Conservation (phyloP, 305 asterid genomes). For the Fraxinus platypoda region DNA sequence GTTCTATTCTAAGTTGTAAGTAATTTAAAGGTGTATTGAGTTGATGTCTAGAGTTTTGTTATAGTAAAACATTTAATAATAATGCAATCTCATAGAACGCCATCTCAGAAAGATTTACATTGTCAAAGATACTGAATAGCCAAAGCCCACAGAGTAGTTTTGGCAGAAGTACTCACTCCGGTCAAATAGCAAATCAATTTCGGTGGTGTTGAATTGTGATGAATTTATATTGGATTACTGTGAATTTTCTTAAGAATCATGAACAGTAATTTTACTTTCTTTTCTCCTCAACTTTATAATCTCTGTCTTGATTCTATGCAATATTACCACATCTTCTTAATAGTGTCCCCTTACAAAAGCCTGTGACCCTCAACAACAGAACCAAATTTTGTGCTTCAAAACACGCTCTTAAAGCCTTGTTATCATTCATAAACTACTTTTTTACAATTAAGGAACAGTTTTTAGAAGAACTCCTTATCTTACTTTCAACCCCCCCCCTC, state of each 20-base stretch:
- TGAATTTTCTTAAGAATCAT: background rate
- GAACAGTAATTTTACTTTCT: background rate
- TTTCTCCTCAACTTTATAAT: background rate
- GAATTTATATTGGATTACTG: background rate
- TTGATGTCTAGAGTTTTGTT: background rate
- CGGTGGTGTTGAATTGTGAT: background rate
- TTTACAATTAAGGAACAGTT: background rate
- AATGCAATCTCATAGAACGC: background rate
- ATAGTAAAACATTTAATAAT: background rate
- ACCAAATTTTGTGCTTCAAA: background rate
- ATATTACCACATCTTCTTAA: background rate
- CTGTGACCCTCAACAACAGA: background rate
- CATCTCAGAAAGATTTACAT: background rate
- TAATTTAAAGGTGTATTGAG: background rate
- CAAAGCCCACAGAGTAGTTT: background rate
- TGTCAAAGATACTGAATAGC: background rate
- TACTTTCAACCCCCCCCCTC: background rate
- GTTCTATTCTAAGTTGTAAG: background rate
- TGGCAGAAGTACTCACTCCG: background rate
- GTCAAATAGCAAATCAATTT: background rate
- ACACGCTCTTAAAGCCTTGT: background rate
- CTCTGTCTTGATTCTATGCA: background rate
- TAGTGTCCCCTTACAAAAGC: background rate
- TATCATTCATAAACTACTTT: background rate
- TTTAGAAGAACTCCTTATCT: background rate